phyloP scores from a whole-genome alignment of 176 grass and related monocot species.

The Hordeum vulgare region DNA sequence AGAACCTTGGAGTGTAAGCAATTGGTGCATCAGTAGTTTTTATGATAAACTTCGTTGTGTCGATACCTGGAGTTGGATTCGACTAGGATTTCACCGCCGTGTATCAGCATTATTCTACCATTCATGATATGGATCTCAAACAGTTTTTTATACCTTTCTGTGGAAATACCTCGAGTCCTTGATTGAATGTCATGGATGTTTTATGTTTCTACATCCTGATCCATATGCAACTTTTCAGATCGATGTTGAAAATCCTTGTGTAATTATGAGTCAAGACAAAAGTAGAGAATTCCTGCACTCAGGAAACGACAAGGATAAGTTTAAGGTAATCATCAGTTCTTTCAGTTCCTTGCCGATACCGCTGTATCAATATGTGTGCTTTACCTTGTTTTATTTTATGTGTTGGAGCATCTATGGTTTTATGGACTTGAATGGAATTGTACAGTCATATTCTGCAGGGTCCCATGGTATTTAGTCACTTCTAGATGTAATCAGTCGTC shows the following conservation, averaged over 20 bases:
- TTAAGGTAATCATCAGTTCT: constrained; percentile 57
- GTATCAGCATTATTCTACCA: constrained; percentile 1
- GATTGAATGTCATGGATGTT: constrained; percentile 9
- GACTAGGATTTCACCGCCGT: background rate
- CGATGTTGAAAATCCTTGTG: constrained; percentile 98
- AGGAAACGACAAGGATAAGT: constrained; percentile 85
- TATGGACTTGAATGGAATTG: background rate
- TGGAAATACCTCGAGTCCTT: constrained; percentile 10
- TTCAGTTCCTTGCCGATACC: constrained; percentile 9
- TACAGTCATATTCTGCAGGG: background rate
- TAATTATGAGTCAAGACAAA: constrained; percentile 98
- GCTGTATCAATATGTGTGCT: background rate
- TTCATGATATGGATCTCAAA: background rate
- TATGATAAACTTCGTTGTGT: background rate
- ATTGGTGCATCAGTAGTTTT: background rate
- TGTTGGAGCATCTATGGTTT: background rate
- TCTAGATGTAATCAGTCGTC: background rate
- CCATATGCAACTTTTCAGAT: constrained; percentile 50
- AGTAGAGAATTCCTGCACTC: constrained; percentile 98
- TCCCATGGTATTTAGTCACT: background rate
- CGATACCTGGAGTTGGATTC: background rate
- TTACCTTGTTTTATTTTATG: background rate
- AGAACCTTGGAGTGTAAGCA: background rate
- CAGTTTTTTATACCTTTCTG: background rate
- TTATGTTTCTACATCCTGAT: constrained; percentile 7